Evolutionary conservation across 345 rosid species (phyloP).

Genomic region (Gossypium ekmanianum): DNA sequence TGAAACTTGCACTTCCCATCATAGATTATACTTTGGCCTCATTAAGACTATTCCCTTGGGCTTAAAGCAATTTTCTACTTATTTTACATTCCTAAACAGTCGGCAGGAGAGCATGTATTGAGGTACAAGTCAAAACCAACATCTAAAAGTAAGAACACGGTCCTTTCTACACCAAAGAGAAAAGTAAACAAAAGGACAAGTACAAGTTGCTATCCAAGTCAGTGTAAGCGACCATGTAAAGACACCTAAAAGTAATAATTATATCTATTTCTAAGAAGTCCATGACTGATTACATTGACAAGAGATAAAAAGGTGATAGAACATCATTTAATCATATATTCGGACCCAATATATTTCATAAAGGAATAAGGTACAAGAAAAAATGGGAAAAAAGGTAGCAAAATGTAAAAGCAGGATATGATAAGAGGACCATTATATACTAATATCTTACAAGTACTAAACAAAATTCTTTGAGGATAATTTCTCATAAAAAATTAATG

Average conservation of each 20-base stretch:
- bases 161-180: background rate
- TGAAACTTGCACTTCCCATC: background rate
- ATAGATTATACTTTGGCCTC: background rate
- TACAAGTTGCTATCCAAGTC: background rate
- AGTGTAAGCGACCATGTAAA: background rate
- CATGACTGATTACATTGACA: background rate
- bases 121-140: background rate
- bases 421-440: background rate
- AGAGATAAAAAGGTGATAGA: background rate
- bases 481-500: background rate
- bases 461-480: background rate
- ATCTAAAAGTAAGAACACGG: background rate
- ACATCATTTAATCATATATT: background rate
- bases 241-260: background rate
- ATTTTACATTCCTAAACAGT: background rate
- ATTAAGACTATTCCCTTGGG: background rate
- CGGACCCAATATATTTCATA: background rate
- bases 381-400: background rate
- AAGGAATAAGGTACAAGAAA: background rate
- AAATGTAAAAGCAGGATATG: background rate
- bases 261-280: background rate
- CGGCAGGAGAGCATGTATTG: background rate
- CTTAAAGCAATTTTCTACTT: background rate
- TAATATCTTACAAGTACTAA: background rate
- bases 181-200: slow-evolving; percentile 7